These are phyloP conservation scores for Paecilomyces variotii DNA, from an alignment of 2,329 filamentous ascomycete genomes.

Conservation along the genomic window DNA sequence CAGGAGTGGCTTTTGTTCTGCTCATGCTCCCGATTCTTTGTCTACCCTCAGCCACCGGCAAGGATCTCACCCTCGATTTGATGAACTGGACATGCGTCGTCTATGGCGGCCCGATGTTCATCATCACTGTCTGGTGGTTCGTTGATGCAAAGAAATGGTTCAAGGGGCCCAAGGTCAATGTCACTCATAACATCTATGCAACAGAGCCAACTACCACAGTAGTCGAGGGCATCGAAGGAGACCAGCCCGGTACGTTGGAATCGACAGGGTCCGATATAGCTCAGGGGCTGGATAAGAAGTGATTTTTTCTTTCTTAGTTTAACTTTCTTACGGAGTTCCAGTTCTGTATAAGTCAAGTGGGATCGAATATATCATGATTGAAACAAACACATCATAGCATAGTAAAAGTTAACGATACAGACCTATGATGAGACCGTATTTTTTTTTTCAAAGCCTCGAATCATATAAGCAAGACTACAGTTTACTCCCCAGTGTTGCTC, in stretches of 20 bases:
- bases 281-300: neutral
- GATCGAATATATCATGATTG: no score
- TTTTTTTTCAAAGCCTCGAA: no score
- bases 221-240: neutral
- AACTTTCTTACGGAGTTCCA: neutral
- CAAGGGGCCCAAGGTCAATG: constrained; percentile 61
- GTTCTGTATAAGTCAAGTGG: no score
- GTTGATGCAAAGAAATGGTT: constrained; percentile 61
- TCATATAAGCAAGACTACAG: no score
- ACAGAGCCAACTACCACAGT: neutral
- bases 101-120: constrained; percentile 56
- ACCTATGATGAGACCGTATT: no score
- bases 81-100: constrained; percentile 67
- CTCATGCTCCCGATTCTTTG: constrained; percentile 64
- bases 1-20: constrained; percentile 52
- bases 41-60: constrained; percentile 51
- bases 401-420: no score
- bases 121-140: constrained; percentile 54
- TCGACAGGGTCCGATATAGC: neutral
- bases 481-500: no score
- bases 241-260: neutral
- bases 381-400: no score
- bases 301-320: neutral
- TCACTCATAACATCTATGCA: constrained; percentile 42
- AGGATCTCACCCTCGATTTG: constrained; percentile 40